Conservation (phyloP, 306 rosid species). For the Abrus precatorius region DNA sequence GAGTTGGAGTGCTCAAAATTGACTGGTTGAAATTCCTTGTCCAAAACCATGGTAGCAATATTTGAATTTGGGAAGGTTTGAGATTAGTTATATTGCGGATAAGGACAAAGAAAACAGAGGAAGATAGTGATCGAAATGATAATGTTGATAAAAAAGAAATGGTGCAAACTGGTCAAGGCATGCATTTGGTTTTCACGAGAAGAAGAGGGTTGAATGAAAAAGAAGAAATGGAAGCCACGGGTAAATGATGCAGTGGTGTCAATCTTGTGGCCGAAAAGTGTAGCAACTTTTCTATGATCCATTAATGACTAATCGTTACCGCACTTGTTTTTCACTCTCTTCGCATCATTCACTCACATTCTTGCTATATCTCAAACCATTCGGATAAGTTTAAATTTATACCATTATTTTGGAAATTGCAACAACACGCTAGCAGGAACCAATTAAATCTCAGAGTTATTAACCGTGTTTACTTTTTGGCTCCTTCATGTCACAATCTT, state of each 20-base stretch:
- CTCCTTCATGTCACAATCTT: not conserved
- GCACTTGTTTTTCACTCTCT: constrained; percentile 29
- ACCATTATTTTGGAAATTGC: not conserved
- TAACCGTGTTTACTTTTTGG: not conserved
- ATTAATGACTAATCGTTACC: constrained; percentile 10
- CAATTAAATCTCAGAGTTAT: not conserved
- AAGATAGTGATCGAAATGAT: not conserved
- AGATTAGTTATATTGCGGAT: constrained; percentile 18
- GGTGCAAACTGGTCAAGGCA: constrained; percentile 39
- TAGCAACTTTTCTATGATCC: constrained; percentile 32
- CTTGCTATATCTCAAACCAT: not conserved
- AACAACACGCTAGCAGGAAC: constrained; percentile 1
- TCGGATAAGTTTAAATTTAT: constrained; percentile 38
- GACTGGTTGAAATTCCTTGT: constrained; percentile 45
- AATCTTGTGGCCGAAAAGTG: constrained; percentile 5
- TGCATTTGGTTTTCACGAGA: constrained; percentile 49
- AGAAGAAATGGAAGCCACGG: constrained; percentile 40
- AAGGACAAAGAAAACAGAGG: constrained; percentile 32
- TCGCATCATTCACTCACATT: constrained; percentile 32
- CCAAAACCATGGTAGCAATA: constrained; percentile 45
- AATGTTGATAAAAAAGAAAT: constrained; percentile 25
- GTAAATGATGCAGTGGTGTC: constrained; percentile 1
- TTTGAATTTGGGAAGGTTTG: constrained; percentile 9
- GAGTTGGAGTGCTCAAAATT: constrained; percentile 53
- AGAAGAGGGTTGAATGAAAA: constrained; percentile 29